Conservation (phyloP, 2,329 filamentous ascomycete species). For the Beauveria scarabaeidicola region DNA sequence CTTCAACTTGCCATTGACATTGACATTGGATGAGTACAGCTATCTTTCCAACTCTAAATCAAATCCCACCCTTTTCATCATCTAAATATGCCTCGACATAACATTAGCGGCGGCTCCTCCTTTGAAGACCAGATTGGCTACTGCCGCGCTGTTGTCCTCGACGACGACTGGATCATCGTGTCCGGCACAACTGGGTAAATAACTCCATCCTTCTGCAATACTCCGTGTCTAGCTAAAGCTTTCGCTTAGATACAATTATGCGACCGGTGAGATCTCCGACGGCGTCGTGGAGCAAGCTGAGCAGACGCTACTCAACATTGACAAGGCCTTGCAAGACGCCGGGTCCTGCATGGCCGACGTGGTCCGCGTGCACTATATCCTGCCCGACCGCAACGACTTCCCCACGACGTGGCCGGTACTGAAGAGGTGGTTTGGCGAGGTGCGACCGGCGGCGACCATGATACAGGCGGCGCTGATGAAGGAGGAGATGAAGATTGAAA, state of each 20-base stretch:
- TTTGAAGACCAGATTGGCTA: conserved; percentile 48
- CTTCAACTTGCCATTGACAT: not conserved
- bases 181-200: conserved; percentile 46
- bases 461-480: conserved; percentile 42
- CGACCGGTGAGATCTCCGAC: conserved; percentile 34
- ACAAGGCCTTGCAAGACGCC: conserved; percentile 35
- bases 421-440: conserved; percentile 38
- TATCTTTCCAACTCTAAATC: not conserved
- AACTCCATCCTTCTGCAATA: not conserved
- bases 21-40: not conserved
- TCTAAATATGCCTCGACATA: conserved; percentile 24
- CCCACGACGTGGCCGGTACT: conserved; percentile 41
- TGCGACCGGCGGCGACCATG: conserved; percentile 47
- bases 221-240: not conserved
- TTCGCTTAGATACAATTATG: conserved; percentile 39
- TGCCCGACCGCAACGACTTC: conserved; percentile 40
- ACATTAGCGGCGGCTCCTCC: conserved; percentile 40
- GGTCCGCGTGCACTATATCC: conserved; percentile 43
- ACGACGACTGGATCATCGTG: conserved; percentile 40
- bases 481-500: conserved; percentile 38
- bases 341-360: conserved; percentile 36
- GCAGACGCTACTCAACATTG: conserved; percentile 40
- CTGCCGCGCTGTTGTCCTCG: conserved; percentile 43
- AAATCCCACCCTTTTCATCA: not conserved
- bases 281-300: conserved; percentile 40